A percentile compares a stretch with the other conserved stretches of the same genome.
Conservation (phyloP, 495 filamentous ascomycete species). For the Trichodelitschia bisporula region DNA sequence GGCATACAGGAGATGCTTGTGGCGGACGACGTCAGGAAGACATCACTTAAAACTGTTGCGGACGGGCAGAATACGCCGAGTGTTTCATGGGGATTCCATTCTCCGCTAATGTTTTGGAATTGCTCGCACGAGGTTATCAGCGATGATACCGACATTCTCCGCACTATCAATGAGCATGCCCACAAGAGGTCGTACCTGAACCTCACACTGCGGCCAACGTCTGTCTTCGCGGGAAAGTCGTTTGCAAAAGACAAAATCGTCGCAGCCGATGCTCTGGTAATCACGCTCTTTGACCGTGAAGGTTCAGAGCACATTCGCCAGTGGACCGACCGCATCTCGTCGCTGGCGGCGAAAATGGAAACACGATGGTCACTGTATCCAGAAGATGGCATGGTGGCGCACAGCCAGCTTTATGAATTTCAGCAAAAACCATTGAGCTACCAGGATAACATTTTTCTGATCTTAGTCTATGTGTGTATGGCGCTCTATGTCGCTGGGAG, state of each 20-base stretch:
- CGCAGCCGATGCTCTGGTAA: constrained; percentile 47
- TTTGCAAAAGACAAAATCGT: constrained; percentile 33
- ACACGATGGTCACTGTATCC: constrained; percentile 36
- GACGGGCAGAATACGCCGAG: constrained; percentile 1
- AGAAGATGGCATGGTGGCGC: constrained; percentile 21
- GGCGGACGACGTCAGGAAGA: background rate
- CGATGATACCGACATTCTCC: constrained; percentile 30
- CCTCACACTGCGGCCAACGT: constrained; percentile 43
- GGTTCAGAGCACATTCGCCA: constrained; percentile 28
- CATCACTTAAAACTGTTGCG: background rate
- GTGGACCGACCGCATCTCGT: constrained; percentile 29
- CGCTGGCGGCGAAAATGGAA: constrained; percentile 20
- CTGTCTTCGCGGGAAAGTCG: constrained; percentile 49
- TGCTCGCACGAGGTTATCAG: constrained; percentile 29
- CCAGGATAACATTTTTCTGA: constrained; percentile 30
- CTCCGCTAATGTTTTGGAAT: constrained; percentile 51
- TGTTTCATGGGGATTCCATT: constrained; percentile 28
- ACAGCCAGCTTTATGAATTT: constrained; percentile 42
- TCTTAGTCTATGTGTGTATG: constrained; percentile 31
- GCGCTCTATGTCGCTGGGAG: constrained; percentile 30
- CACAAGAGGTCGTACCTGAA: constrained; percentile 31
- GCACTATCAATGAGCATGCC: constrained; percentile 35
- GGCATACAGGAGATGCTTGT: constrained; percentile 26
- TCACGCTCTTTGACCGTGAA: constrained; percentile 39
- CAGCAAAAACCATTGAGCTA: constrained; percentile 40